These are phyloP conservation scores for Penicillium macrosclerotiorum DNA, from an alignment of 495 filamentous ascomycete genomes.

Conservation along the genomic window DNA sequence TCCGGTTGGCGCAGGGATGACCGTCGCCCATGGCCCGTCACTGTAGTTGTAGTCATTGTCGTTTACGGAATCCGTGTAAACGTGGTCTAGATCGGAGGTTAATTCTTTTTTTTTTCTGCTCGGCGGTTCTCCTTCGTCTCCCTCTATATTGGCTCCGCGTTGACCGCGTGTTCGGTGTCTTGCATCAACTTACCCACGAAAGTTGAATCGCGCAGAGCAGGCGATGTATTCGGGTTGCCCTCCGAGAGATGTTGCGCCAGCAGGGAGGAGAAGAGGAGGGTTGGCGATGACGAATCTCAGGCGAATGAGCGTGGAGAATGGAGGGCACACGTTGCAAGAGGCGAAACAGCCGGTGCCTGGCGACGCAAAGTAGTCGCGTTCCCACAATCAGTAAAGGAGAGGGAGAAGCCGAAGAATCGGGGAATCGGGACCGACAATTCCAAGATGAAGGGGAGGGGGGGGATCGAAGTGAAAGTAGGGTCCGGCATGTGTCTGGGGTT, in stretches of 20 bases:
- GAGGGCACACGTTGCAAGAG: constrained; percentile 19
- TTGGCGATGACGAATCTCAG: constrained; percentile 39
- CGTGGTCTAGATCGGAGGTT: no score
- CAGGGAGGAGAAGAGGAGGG: background rate
- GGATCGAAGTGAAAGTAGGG: no score
- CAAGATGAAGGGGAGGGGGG: no score
- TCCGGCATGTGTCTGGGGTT: no score
- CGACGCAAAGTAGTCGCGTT: background rate
- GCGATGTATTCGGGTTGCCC: constrained; percentile 1
- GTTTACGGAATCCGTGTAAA: no score
- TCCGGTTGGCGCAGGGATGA: constrained; percentile 44
- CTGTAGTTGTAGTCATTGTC: constrained; percentile 44
- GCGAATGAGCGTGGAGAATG: constrained; percentile 31
- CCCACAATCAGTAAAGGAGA: constrained; percentile 4
- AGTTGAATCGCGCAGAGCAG: constrained; percentile 1
- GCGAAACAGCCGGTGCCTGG: background rate
- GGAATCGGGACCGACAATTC: no score
- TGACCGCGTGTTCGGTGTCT: background rate
- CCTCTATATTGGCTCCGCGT: background rate
- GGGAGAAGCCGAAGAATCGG: background rate
- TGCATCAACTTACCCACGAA: constrained; percentile 6
- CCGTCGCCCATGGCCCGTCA: constrained; percentile 46
- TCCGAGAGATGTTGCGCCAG: background rate
- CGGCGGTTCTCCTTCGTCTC: background rate
- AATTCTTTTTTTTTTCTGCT: constrained; percentile 1